These are phyloP conservation scores for Phytophthora boehmeriae DNA, from an alignment of 352 stramenopile genomes.

Conservation along the genomic window DNA sequence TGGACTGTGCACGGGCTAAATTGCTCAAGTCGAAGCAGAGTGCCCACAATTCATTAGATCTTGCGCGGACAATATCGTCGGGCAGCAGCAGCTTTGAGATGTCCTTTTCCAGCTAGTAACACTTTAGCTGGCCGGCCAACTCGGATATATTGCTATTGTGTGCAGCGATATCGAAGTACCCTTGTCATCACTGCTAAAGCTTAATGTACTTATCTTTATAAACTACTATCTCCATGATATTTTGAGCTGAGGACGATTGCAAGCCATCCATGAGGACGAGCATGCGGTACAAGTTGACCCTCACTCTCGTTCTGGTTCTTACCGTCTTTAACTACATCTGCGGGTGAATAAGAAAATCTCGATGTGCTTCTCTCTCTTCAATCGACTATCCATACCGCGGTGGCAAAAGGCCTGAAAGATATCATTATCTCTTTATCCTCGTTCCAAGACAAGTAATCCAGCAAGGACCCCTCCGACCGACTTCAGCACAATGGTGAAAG, in stretches of 20 bases:
- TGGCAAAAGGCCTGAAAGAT: neutral
- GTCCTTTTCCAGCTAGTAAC: slow-evolving; percentile 8
- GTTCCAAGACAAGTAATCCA: slow-evolving; percentile 1
- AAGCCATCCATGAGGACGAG: neutral
- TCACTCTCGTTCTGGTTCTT: neutral
- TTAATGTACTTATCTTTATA: too few species aligned
- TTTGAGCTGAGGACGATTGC: neutral
- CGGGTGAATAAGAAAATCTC: too few species aligned
- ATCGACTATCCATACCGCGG: neutral
- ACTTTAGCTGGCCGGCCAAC: neutral
- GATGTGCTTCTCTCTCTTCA: too few species aligned
- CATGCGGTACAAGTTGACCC: too few species aligned
- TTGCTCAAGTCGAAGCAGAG: slow-evolving; percentile 26
- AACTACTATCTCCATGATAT: too few species aligned
- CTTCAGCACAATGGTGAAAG: slow-evolving; percentile 25
- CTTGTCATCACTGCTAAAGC: too few species aligned
- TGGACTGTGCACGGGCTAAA: slow-evolving; percentile 25
- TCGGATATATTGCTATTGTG: too few species aligned
- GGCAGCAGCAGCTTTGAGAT: slow-evolving; percentile 17
- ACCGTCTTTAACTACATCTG: neutral
- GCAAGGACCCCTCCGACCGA: neutral
- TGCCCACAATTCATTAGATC: slow-evolving; percentile 8
- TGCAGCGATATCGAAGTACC: too few species aligned
- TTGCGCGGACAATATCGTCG: slow-evolving; percentile 18
- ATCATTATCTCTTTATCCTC: slow-evolving; percentile 17